A percentile compares a stretch with the other conserved stretches of the same genome.
Evolutionary conservation across 176 grass and related monocot genomes (phyloP).

Genomic region (Triticum dicoccoides): DNA sequence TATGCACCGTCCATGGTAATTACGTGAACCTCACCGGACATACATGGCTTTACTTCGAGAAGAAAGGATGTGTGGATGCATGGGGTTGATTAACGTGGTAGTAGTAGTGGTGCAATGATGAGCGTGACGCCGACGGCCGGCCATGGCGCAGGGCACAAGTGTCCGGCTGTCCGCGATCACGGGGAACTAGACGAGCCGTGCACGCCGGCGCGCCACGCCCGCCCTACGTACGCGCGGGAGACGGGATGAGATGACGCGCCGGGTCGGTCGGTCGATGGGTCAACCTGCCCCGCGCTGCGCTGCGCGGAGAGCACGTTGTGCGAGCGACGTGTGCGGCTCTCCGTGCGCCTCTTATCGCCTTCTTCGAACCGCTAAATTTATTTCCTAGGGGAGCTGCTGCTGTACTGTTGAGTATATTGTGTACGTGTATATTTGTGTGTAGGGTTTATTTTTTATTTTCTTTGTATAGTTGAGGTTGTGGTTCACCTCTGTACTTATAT

Average conservation of each 20-base stretch:
- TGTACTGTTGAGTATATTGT: too few species aligned
- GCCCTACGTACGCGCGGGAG: neutral
- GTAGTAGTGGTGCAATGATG: neutral
- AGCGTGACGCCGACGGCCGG: neutral
- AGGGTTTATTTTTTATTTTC: rapidly evolving
- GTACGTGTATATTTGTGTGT: too few species aligned
- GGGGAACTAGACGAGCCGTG: neutral
- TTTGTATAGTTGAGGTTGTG: too few species aligned
- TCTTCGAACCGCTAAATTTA: constrained; percentile 1
- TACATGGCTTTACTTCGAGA: neutral
- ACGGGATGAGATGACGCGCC: neutral
- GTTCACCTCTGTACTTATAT: too few species aligned
- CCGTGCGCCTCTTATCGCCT: neutral
- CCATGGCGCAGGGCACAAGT: neutral
- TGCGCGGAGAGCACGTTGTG: neutral
- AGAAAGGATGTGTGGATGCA: too few species aligned
- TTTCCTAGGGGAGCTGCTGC: neutral
- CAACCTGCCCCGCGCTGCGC: neutral
- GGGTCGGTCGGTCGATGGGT: neutral
- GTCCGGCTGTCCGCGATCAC: neutral
- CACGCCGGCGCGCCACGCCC: neutral
- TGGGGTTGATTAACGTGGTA: neutral
- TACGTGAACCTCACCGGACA: neutral
- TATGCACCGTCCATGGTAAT: neutral
- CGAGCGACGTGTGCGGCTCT: constrained; percentile 7